Conservation (phyloP, 495 filamentous ascomycete genomes). For the Barbatosphaeria neglecta region DNA sequence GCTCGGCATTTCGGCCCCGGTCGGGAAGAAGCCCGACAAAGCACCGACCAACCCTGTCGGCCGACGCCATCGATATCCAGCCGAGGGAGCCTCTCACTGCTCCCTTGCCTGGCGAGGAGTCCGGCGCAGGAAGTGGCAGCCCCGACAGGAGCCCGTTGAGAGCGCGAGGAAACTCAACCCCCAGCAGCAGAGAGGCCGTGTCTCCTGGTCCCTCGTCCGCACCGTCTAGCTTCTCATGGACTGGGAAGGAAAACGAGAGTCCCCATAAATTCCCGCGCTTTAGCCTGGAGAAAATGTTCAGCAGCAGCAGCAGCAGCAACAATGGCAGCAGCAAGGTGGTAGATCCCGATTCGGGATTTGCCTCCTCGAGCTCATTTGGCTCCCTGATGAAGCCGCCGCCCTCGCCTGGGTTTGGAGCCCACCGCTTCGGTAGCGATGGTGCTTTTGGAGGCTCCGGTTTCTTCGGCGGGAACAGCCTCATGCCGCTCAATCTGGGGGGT, state of each 20-base stretch:
- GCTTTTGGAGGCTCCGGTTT: slow-evolving; percentile 16
- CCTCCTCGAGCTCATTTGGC: slow-evolving; percentile 9
- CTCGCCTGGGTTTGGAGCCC: slow-evolving; percentile 28
- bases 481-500: slow-evolving; percentile 13
- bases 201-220: slow-evolving; percentile 49
- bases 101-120: slow-evolving; percentile 33
- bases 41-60: slow-evolving; percentile 41
- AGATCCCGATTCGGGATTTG: slow-evolving; percentile 12
- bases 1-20: slow-evolving; percentile 31
- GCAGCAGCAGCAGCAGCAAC: no score
- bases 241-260: slow-evolving; percentile 31
- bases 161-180: slow-evolving; percentile 26
- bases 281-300: slow-evolving; percentile 16
- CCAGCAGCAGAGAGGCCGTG: slow-evolving; percentile 29
- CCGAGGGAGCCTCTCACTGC: slow-evolving; percentile 39
- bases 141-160: slow-evolving; percentile 21
- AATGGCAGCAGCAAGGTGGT: no score
- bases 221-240: slow-evolving; percentile 40
- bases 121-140: slow-evolving; percentile 7
- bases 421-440: slow-evolving; percentile 16
- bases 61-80: slow-evolving; percentile 32
- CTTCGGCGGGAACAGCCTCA: no score
- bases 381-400: slow-evolving; percentile 19
- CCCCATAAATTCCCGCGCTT: slow-evolving; percentile 26
- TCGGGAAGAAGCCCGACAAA: slow-evolving; percentile 35